Conservation (phyloP, 2,329 filamentous ascomycete species). For the Cladosporium austrohemisphaericum region DNA sequence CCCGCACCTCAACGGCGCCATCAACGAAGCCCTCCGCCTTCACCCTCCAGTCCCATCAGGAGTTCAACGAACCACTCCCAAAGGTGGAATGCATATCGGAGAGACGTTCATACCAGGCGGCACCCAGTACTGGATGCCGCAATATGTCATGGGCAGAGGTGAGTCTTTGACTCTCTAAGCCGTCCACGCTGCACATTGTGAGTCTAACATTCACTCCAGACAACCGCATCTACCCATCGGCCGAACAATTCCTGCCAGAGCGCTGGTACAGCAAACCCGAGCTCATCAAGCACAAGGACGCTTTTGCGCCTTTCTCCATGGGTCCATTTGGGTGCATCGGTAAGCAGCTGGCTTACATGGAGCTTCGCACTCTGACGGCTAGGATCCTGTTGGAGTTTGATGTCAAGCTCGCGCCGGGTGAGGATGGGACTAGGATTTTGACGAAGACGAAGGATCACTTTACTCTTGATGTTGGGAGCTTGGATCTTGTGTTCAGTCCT, state of each 20-base stretch:
- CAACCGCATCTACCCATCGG: conserved; percentile 27
- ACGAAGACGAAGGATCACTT: conserved; percentile 37
- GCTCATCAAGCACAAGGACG: conserved; percentile 32
- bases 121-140: conserved; percentile 19
- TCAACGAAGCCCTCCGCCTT: conserved; percentile 44
- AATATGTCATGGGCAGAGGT: conserved; percentile 23
- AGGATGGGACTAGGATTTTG: conserved; percentile 34
- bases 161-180: conserved; percentile 12
- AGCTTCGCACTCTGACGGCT: conserved; percentile 35
- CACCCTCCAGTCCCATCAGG: conserved; percentile 39
- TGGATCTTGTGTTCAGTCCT: conserved; percentile 28
- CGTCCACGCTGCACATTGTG: neutral
- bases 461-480: conserved; percentile 29
- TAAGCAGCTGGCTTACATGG: conserved; percentile 35
- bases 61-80: conserved; percentile 36
- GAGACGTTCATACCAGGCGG: conserved; percentile 34
- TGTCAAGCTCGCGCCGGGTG: conserved; percentile 35
- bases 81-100: conserved; percentile 37
- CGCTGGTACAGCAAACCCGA: conserved; percentile 36
- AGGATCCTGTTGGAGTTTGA: conserved; percentile 36
- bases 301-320: conserved; percentile 35
- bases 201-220: conserved; percentile 17
- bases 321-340: conserved; percentile 38
- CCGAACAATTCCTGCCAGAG: conserved; percentile 34
- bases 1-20: conserved; percentile 37